Evolutionary conservation across 768 basidiomycete genomes (phyloP), one percentile per base, ranked within the genome.

Genomic region (Lyophyllum shimeji): DNA sequence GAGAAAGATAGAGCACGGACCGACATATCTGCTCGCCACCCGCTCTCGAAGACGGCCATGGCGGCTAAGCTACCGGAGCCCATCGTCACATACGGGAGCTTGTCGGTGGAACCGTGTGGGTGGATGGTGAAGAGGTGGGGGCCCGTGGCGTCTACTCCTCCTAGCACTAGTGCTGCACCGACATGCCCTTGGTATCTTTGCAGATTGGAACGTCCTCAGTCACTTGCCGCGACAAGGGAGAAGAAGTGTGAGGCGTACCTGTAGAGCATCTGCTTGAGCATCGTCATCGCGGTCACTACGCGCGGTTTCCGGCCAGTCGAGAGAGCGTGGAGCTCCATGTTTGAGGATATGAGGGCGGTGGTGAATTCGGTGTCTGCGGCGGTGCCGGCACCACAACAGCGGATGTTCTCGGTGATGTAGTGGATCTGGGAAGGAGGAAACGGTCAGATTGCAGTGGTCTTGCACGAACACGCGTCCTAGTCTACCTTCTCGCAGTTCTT

Each of bases 401-500:
- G 83, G 58, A 99, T 98, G 60, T 87, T 86, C 57, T 97, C 94
- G 3, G 94, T 87, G 68, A 99, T 90, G 73, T 88, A 98, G 72
- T 99, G 97, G 65, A 99, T 99, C 96, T 98, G 61, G 15, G 9
- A 23, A 46, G 34, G 25, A 40, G 17, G 7, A 2, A 21, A 29
- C 25, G 18, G 8, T 13, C n/a, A 46, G 25, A 24, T 21, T 39
- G 39, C 39, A 50, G 31, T 23, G 37, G 20, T 18, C 25, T 49
- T 44, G 39, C 39, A 12, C 46, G 60, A 52, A 46, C 46, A 42
- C 33, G 55, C 15, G 46, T 21, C 40, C 17, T 29, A 7, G 62
- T 75, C 46, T 53, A 95, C 96, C 89, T 99, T 99, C 78, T 98
- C 97, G 73, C 97, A 99, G 75, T 99, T 99, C 84, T 99, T 98